Conservation (phyloP, 306 rosid genomes). For the Ceratonia siliqua region DNA sequence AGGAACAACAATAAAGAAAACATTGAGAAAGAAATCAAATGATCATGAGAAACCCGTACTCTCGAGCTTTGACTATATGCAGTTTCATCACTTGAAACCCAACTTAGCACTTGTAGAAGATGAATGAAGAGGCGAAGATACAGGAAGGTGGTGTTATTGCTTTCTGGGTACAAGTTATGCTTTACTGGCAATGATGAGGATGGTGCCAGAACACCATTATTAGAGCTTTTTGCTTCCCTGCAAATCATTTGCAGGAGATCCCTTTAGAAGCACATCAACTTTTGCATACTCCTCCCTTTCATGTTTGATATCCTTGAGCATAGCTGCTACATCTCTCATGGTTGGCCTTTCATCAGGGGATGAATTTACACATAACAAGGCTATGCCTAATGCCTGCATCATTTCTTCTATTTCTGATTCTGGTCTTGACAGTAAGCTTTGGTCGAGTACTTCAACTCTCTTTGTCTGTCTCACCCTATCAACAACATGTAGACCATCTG, state of each 20-base stretch:
- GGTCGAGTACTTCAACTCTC: conserved; percentile 75
- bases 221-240: conserved; percentile 34
- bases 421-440: conserved; percentile 62
- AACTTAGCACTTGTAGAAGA: conserved; percentile 48
- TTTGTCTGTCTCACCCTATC: conserved; percentile 88
- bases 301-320: conserved; percentile 82
- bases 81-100: conserved; percentile 39
- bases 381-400: conserved; percentile 90
- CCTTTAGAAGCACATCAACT: conserved; percentile 79
- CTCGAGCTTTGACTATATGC: conserved; percentile 3
- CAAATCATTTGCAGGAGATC: conserved; percentile 52
- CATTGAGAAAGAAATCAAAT: conserved; percentile 25
- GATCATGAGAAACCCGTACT: conserved; percentile 16
- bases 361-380: conserved; percentile 79
- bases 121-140: conserved; percentile 60
- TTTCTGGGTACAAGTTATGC: conserved; percentile 55
- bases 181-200: conserved; percentile 56
- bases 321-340: conserved; percentile 90
- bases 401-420: conserved; percentile 85
- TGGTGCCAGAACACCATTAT: conserved; percentile 53
- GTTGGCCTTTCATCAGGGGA: conserved; percentile 88
- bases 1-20: conserved; percentile 28
- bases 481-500: conserved; percentile 82
- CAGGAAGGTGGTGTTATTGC: conserved; percentile 72
- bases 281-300: conserved; percentile 90